phyloP scores from a whole-genome alignment of 805 yeast genomes.

The Cyberlindnera veronae region DNA sequence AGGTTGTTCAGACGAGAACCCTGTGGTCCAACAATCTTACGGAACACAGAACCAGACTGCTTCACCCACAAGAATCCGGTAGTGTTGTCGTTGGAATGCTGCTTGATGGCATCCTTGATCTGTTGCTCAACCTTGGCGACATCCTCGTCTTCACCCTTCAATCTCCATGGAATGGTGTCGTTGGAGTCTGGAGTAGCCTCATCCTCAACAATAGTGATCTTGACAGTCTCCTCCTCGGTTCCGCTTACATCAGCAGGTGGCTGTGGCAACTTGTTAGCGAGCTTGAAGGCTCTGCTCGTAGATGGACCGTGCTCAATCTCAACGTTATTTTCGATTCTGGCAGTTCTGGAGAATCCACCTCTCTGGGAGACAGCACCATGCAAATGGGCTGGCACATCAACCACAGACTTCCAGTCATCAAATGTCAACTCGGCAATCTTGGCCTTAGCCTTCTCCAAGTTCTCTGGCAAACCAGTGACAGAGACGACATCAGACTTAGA shows the following conservation, averaged over 20 bases:
- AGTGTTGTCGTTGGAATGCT: slow-evolving; percentile 42
- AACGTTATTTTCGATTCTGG: slow-evolving; percentile 50
- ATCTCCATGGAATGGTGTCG: slow-evolving; percentile 60
- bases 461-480: slow-evolving; percentile 64
- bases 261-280: slow-evolving; percentile 41
- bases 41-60: slow-evolving; percentile 43
- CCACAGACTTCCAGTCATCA: slow-evolving; percentile 49
- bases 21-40: slow-evolving; percentile 70
- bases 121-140: slow-evolving; percentile 50
- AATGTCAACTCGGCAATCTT: slow-evolving; percentile 58
- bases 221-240: slow-evolving; percentile 34
- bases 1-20: slow-evolving; percentile 64
- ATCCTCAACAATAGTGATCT: slow-evolving; percentile 44
- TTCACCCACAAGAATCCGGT: slow-evolving; percentile 63
- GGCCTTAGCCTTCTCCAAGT: slow-evolving; percentile 58
- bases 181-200: slow-evolving; percentile 23
- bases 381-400: slow-evolving; percentile 53
- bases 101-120: slow-evolving; percentile 47
- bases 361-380: slow-evolving; percentile 64
- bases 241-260: slow-evolving; percentile 49
- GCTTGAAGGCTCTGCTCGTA: slow-evolving; percentile 46
- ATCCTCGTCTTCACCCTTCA: slow-evolving; percentile 49
- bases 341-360: slow-evolving; percentile 57
- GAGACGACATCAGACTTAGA: slow-evolving; percentile 48
- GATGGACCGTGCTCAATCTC: slow-evolving; percentile 57